Percentiles rank a stretch among this genome's conserved stretches.
Evolutionary conservation across 805 yeast genomes (phyloP).

Genomic region (Lachancea sp.): DNA sequence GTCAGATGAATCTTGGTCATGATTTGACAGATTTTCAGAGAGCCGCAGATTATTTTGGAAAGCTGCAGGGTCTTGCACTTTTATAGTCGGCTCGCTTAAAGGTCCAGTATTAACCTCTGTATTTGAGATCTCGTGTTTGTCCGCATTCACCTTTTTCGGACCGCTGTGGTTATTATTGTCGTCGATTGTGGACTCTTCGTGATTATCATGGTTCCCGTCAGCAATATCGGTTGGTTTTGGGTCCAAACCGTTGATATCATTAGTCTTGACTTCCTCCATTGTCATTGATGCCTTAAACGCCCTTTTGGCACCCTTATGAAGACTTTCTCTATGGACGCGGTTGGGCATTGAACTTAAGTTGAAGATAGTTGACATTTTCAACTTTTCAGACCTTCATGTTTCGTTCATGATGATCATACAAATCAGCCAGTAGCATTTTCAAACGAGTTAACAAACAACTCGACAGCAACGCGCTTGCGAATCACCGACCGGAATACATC

Average conservation of each 20-base stretch:
- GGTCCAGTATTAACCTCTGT: background rate
- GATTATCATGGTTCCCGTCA: background rate
- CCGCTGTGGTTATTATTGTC: background rate
- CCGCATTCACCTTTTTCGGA: background rate
- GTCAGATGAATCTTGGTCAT: too few relatives aligned
- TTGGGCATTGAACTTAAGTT: background rate
- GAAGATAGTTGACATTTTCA: background rate
- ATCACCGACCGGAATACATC: too few relatives aligned
- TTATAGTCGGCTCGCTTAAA: background rate
- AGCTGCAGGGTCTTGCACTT: background rate
- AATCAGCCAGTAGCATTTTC: background rate
- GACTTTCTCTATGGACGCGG: background rate
- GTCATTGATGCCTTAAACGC: slow-evolving; percentile 1
- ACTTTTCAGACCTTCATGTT: background rate
- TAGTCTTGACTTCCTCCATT: background rate
- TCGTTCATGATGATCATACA: background rate
- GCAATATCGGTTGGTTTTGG: background rate
- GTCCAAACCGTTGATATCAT: background rate
- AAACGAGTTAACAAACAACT: too few relatives aligned
- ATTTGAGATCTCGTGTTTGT: background rate
- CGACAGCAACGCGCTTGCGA: too few relatives aligned
- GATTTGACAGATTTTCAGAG: too few relatives aligned
- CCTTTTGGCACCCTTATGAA: background rate
- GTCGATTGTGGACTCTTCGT: background rate
- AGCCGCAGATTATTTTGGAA: too few relatives aligned